Conservation (phyloP, 1,284 basidiomycete species). For the Papiliotrema fonsecae region DNA sequence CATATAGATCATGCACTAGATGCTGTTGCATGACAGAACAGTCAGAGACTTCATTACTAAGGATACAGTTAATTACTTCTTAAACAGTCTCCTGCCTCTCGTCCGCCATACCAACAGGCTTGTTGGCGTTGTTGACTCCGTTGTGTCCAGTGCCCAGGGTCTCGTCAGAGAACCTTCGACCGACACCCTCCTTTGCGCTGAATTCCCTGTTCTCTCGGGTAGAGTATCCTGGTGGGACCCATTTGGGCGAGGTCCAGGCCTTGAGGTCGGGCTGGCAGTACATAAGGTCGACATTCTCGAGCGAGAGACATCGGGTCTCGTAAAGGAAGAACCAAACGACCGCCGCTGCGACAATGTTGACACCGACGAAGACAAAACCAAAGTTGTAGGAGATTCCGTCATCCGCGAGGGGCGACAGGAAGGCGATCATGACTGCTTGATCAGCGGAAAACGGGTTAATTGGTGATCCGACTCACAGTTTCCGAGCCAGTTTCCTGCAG, state of each 20-base stretch:
- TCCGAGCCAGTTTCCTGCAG: slow-evolving; percentile 63
- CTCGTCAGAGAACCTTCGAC: slow-evolving; percentile 1
- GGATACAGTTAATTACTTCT: background rate
- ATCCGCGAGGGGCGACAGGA: slow-evolving; percentile 57
- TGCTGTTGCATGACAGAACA: too few species aligned
- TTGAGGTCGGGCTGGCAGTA: slow-evolving; percentile 17
- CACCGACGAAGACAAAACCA: slow-evolving; percentile 66
- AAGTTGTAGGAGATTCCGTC: slow-evolving; percentile 53
- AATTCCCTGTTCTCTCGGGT: background rate
- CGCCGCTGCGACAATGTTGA: slow-evolving; percentile 41
- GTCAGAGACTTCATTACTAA: too few species aligned
- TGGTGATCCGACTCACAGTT: slow-evolving; percentile 8
- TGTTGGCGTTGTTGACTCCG: background rate
- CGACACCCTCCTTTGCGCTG: background rate
- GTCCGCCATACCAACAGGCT: background rate
- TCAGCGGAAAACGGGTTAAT: slow-evolving; percentile 71
- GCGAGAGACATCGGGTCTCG: slow-evolving; percentile 63
- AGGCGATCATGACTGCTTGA: slow-evolving; percentile 45
- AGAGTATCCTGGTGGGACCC: slow-evolving; percentile 11
- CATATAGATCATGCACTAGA: too few species aligned
- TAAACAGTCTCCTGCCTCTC: background rate
- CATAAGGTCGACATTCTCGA: slow-evolving; percentile 61
- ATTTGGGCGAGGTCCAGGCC: slow-evolving; percentile 13
- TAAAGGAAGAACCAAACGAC: slow-evolving; percentile 74
- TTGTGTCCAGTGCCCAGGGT: background rate